Evolutionary conservation across 495 filamentous ascomycete genomes (phyloP).

Genomic region (Chaetomium fimeti): DNA sequence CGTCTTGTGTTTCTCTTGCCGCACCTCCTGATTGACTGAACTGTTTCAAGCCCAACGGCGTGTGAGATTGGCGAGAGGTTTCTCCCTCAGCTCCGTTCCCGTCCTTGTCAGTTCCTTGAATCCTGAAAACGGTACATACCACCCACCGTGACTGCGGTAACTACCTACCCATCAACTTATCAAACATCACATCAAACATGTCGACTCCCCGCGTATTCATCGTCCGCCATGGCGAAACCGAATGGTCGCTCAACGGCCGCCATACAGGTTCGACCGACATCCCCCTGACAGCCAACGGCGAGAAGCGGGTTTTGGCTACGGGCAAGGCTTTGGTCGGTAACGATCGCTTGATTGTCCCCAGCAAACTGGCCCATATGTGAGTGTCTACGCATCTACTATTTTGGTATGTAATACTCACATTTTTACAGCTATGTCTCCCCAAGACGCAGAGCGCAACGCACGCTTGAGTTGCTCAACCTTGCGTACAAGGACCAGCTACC

Average conservation of each 20-base stretch:
- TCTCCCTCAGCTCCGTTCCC: neutral
- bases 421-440: constrained; percentile 73
- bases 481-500: constrained; percentile 45
- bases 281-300: constrained; percentile 79
- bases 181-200: constrained; percentile 28
- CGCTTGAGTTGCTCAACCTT: constrained; percentile 78
- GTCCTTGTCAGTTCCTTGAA: neutral
- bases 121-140: constrained; percentile 2
- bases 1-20: neutral
- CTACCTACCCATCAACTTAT: neutral
- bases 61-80: neutral
- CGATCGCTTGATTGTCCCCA: constrained; percentile 82
- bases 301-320: constrained; percentile 77
- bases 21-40: neutral
- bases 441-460: constrained; percentile 78
- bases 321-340: constrained; percentile 79
- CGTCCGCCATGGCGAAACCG: constrained; percentile 88
- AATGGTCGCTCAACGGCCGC: constrained; percentile 91
- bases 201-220: constrained; percentile 82
- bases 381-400: constrained; percentile 21
- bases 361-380: constrained; percentile 72
- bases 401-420: neutral
- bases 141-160: neutral
- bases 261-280: constrained; percentile 90
- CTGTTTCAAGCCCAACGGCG: neutral